phyloP scores from a whole-genome alignment of 768 basidiomycete genomes.

The Termitomyces sp. region DNA sequence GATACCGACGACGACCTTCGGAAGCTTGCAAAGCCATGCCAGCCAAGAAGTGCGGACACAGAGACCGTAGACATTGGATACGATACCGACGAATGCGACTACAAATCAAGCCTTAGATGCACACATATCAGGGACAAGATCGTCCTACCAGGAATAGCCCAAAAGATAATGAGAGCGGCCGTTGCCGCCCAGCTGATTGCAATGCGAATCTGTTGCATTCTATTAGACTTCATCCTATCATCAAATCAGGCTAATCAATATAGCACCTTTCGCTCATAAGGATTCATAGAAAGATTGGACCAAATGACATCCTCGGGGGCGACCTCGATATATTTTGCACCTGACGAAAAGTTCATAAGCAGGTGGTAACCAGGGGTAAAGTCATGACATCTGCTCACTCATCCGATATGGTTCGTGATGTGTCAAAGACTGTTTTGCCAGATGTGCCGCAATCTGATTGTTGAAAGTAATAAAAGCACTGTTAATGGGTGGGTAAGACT shows the following conservation, averaged over 20 bases:
- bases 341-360: conserved; percentile 15
- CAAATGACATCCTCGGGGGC: conserved; percentile 89
- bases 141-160: conserved; percentile 73
- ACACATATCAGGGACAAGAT: not conserved
- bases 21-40: conserved; percentile 76
- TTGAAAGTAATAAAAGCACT: conserved; percentile 90
- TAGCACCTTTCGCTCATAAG: conserved; percentile 69
- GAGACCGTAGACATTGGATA: conserved; percentile 76
- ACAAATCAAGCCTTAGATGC: not conserved
- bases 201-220: conserved; percentile 33
- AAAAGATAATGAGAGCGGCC: conserved; percentile 75
- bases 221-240: not conserved
- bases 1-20: conserved; percentile 65
- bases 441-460: conserved; percentile 87
- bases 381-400: conserved; percentile 30
- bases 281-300: conserved; percentile 84
- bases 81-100: conserved; percentile 78
- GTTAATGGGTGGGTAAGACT: conserved; percentile 50
- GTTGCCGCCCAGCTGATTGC: conserved; percentile 72
- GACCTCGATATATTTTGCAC: conserved; percentile 70
- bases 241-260: not conserved
- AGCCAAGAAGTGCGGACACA: conserved; percentile 66
- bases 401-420: conserved; percentile 85
- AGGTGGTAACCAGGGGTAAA: not conserved
- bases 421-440: conserved; percentile 68